phyloP scores from a whole-genome alignment of 2,329 filamentous ascomycete genomes.

The Fusarium ramigenum region DNA sequence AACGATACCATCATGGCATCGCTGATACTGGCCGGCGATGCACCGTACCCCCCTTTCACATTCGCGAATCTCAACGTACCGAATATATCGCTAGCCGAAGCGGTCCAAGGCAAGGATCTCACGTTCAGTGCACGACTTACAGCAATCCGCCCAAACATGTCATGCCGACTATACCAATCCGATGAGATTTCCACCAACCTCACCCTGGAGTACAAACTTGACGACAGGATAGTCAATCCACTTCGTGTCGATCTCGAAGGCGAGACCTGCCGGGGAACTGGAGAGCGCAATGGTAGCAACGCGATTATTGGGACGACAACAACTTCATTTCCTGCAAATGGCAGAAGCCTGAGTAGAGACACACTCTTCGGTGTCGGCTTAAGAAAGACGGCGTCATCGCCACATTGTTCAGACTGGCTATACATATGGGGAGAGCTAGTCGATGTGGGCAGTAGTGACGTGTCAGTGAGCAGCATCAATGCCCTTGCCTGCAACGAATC shows the following conservation, averaged over 20 bases:
- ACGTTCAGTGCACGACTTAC: slow-evolving; percentile 42
- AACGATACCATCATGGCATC: slow-evolving; percentile 47
- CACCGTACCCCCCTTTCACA: slow-evolving; percentile 50
- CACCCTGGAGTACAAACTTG: slow-evolving; percentile 30
- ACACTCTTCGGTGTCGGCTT: slow-evolving; percentile 33
- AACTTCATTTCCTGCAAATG: neutral
- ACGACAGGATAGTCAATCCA: slow-evolving; percentile 30
- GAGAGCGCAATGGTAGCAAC: slow-evolving; percentile 14
- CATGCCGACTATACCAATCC: slow-evolving; percentile 31
- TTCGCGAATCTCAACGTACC: slow-evolving; percentile 47
- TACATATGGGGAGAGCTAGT: slow-evolving; percentile 49
- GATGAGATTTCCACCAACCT: slow-evolving; percentile 40
- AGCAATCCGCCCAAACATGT: slow-evolving; percentile 46
- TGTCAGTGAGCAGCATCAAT: slow-evolving; percentile 44
- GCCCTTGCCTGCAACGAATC: slow-evolving; percentile 53
- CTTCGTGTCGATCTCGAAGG: slow-evolving; percentile 37
- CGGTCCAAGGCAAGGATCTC: slow-evolving; percentile 3
- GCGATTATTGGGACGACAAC: slow-evolving; percentile 31
- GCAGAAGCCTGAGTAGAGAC: neutral
- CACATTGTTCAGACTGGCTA: slow-evolving; percentile 47
- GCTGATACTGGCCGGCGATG: slow-evolving; percentile 48
- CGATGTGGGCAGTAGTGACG: slow-evolving; percentile 34
- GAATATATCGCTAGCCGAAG: slow-evolving; percentile 30
- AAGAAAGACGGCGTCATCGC: slow-evolving; percentile 28
- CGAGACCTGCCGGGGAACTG: slow-evolving; percentile 28